Base-by-base conservation (phyloP, 2,329 filamentous ascomycete species). In the Hypoxylon sp. region DNA sequence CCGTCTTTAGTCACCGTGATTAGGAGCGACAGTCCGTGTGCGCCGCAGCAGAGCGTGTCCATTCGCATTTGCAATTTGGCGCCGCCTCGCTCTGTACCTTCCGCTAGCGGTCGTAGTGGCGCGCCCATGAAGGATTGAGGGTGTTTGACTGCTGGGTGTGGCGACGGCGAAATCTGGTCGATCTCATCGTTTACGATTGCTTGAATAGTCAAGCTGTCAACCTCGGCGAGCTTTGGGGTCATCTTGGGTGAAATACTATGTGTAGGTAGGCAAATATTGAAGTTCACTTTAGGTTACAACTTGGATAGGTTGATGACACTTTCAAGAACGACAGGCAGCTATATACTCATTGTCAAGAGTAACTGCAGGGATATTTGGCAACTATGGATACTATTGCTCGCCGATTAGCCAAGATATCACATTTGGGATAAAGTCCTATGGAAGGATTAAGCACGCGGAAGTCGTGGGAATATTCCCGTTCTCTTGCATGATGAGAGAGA, bases 121-220 rank as follows among this genome's bases (percentile, higher is more conserved):
- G 84, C 74, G 12, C 80, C 78, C 27, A 78, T 77, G 68, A 86
- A 74, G 21, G 78, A 77, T 11, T 83, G 81, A 0, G 75, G 69
- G 25, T 83, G 74, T 23, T 80, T 74, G 46, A 85, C 77, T 1
- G 78, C 80, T 6, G 80, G 76, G 19, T 81, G 79, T 0, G 81
- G 76, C 16, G 80, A 77, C 1, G 81, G 79, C 1, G 84, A 86
- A 61, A 87, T 80, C 3, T 82, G 80, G 68, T 87, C 84, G 43
- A 86, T 76, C 64, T 87, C 85, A 76, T 87, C 84, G 73, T 86
- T 83, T 61, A 87, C 80, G 61, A 87, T 81, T 30, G 85, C 79
- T 4, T 79, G 74, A 23, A 84, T 81, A 32, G 85, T 82, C 27
- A 86, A 76, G 51, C 63, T 70, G 60, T 77, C 71, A 27, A 76